Percentiles rank a stretch among this genome's conserved stretches.
These are phyloP conservation scores for Leccinum incarnatum DNA, from an alignment of 768 basidiomycete species.

Conservation along the genomic window DNA sequence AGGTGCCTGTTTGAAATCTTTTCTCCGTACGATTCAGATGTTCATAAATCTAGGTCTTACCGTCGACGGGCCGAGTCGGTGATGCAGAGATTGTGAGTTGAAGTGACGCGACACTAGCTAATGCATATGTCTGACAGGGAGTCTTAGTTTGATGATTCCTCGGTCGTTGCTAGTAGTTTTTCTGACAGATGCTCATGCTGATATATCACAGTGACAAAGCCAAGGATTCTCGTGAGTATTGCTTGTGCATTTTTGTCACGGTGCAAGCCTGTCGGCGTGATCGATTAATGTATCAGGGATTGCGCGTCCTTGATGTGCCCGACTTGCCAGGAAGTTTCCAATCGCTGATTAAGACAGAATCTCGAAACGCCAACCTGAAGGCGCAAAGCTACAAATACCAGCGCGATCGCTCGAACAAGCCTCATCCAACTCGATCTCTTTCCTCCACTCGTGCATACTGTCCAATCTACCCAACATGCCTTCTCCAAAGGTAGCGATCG, in stretches of 20 bases:
- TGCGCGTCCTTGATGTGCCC: conserved; percentile 14
- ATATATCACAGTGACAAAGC: background rate
- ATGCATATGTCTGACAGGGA: background rate
- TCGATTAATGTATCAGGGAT: background rate
- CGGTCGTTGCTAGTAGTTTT: background rate
- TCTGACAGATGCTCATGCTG: background rate
- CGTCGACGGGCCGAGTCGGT: background rate
- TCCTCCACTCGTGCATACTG: background rate
- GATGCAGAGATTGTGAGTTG: background rate
- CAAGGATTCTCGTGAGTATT: conserved; percentile 16
- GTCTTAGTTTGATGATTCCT: background rate
- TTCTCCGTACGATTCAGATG: no score
- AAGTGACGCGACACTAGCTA: background rate
- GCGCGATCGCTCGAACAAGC: background rate
- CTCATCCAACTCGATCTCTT: background rate
- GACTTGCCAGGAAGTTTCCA: background rate
- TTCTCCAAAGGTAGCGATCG: conserved; percentile 58
- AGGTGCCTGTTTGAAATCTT: no score
- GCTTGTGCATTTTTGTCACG: conserved; percentile 3
- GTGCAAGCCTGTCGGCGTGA: background rate
- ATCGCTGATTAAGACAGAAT: background rate
- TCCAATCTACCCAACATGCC: conserved; percentile 32
- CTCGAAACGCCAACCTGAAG: background rate
- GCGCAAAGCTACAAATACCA: conserved; percentile 14
- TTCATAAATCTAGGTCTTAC: no score